Conservation (phyloP, 306 rosid species). For the Lathyrus aphaca region DNA sequence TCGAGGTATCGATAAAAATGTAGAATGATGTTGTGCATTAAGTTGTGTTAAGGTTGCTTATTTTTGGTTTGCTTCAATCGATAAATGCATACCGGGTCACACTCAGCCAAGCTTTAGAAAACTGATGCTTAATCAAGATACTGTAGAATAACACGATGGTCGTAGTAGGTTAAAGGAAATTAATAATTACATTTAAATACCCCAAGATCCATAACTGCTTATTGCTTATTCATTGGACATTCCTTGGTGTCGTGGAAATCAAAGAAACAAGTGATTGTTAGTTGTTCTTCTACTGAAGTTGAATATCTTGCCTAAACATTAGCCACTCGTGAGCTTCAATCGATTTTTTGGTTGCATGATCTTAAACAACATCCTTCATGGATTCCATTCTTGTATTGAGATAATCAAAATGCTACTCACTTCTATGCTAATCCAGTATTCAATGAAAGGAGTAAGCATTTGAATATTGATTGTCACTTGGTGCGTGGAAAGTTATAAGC, state of each 20-base stretch:
- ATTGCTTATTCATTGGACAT: not conserved
- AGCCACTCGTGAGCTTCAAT: not conserved
- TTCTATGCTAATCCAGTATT: no score
- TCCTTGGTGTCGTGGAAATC: not conserved
- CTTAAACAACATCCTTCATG: not conserved
- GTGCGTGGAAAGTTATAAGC: not conserved
- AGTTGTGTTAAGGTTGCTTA: not conserved
- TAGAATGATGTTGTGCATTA: not conserved
- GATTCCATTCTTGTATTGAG: not conserved
- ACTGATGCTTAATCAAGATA: not conserved
- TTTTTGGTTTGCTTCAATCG: not conserved
- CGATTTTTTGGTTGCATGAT: not conserved
- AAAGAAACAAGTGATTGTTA: not conserved
- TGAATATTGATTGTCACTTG: not conserved
- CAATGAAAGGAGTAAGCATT: not conserved
- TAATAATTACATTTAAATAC: not conserved
- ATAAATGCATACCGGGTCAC: not conserved
- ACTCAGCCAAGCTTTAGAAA: slow-evolving; percentile 3
- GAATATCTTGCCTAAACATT: not conserved
- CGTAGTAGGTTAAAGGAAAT: not conserved
- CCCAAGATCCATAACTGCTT: not conserved
- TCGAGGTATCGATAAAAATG: not conserved
- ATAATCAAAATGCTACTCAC: not conserved
- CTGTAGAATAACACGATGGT: not conserved
- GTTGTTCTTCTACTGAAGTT: not conserved